Base-by-base conservation (phyloP, 768 basidiomycete species). In the Auricularia cornea region DNA sequence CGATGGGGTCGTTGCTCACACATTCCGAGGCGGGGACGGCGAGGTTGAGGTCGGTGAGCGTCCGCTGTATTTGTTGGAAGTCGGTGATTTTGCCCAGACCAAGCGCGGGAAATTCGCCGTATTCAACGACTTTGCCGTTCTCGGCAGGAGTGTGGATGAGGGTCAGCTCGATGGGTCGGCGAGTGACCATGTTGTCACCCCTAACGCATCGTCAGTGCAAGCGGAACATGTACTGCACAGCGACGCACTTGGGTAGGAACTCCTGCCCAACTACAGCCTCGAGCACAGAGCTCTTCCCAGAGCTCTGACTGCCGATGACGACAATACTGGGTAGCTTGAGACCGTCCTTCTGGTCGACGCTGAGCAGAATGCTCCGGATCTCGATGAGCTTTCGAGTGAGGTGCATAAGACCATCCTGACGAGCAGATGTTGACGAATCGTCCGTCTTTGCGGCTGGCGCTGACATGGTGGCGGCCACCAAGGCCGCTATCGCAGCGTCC, bases 121-220 rank as follows among this genome's bases (percentile, higher is more conserved):
- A 98, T 72, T 97, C 95, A 2, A 65, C 65, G 0, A 78, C 54
- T 26, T 57, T 57, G 28, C 54, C 54, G 20, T 28, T 29, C 44
- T 77, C 81, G 26, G 83, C 78, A 26, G 93, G 93, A 0, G 90
- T 96, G 71, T 99, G 93, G 63, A 98, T 88, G 59, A 99, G 87
- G 3, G 97, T 99, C 64, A 99, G 84, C 72, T 99, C 97, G 69
- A 99, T 98, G 1, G 97, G 97, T 61, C 97, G 88, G 1, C 97
- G 89, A 2, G 97, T 99, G 35, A 98, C 97, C 97, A 99, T 99
- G 75, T 98, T 98, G 74, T 94, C 89, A 62, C 97, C 97, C 77
- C 96, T 98, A 38, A 70, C 20, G 35, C 52, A 57, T 32, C 51
- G 23, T 29, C 16, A 62, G 20, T 38, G 52, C 32, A 20, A 61